A percentile compares a stretch with the other conserved stretches of the same genome.
Conservation (phyloP, 306 rosid genomes). For the Quercus gilva region DNA sequence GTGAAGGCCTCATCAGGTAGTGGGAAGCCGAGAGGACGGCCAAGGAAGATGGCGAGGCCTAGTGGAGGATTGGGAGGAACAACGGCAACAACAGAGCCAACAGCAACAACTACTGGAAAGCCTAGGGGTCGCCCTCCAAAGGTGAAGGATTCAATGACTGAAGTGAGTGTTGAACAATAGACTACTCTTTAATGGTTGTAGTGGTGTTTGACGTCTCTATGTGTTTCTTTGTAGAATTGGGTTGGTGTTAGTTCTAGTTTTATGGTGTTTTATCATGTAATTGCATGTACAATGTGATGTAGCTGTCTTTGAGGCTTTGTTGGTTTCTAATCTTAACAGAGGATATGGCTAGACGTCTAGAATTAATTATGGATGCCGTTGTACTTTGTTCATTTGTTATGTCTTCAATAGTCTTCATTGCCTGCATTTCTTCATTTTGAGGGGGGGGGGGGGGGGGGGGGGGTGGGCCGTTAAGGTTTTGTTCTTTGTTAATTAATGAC, state of each 20-base stretch:
- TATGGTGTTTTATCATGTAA: conserved; percentile 25
- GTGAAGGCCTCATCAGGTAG: conserved; percentile 27
- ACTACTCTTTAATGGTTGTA: background rate
- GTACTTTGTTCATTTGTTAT: background rate
- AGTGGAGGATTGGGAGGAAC: conserved; percentile 27
- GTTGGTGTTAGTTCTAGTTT: conserved; percentile 22
- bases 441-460: too few relatives aligned
- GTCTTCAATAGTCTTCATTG: background rate
- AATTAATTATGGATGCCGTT: background rate
- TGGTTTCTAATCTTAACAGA: conserved; percentile 13
- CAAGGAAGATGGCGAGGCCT: conserved; percentile 59
- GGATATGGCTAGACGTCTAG: conserved; percentile 14
- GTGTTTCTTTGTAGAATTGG: conserved; percentile 25
- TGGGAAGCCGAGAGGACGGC: conserved; percentile 71
- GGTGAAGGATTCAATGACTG: conserved; percentile 55
- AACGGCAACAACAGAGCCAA: background rate
- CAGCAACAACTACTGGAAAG: conserved; percentile 29
- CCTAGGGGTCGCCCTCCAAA: conserved; percentile 86
- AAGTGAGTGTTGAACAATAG: conserved; percentile 62
- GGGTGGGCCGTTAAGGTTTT: too few relatives aligned
- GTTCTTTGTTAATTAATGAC: background rate
- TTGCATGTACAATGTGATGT: conserved; percentile 48
- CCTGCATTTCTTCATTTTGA: background rate
- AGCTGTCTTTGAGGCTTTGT: conserved; percentile 24
- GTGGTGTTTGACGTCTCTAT: background rate